Conservation (phyloP, 306 rosid genomes). For the Mucuna pruriens region DNA sequence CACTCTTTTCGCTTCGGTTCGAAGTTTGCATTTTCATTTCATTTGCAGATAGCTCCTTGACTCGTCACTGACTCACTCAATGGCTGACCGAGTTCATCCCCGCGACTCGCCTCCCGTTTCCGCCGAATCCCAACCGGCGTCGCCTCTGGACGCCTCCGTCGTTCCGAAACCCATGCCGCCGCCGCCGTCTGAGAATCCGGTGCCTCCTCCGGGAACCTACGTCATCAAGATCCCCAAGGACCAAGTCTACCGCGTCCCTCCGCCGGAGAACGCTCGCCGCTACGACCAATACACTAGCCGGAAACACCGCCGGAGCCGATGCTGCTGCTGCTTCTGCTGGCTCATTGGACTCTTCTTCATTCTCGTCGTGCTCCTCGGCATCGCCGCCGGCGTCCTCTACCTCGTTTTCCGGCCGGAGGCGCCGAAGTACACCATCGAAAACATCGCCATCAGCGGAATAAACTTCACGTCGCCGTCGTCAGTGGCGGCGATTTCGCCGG, state of each 20-base stretch:
- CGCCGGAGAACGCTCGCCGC: constrained; percentile 68
- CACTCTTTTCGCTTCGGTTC: background rate
- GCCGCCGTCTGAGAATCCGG: constrained; percentile 41
- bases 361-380: constrained; percentile 47
- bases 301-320: constrained; percentile 36
- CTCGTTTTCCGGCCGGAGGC: constrained; percentile 62
- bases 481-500: constrained; percentile 50
- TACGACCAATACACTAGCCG: constrained; percentile 50
- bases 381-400: constrained; percentile 60
- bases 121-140: background rate
- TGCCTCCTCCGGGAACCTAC: constrained; percentile 67
- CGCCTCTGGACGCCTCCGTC: background rate
- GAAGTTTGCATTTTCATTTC: background rate
- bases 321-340: constrained; percentile 58
- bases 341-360: constrained; percentile 40
- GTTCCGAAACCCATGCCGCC: constrained; percentile 15
- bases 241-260: constrained; percentile 79
- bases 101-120: constrained; percentile 38
- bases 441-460: constrained; percentile 52
- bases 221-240: constrained; percentile 78
- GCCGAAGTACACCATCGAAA: constrained; percentile 57
- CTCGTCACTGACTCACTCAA: constrained; percentile 39
- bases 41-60: background rate
- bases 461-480: constrained; percentile 47
- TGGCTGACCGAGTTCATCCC: constrained; percentile 83